Percentiles rank a stretch among this genome's conserved stretches.
Conservation (phyloP, 2,329 filamentous ascomycete genomes). For the Mycogone perniciosa region DNA sequence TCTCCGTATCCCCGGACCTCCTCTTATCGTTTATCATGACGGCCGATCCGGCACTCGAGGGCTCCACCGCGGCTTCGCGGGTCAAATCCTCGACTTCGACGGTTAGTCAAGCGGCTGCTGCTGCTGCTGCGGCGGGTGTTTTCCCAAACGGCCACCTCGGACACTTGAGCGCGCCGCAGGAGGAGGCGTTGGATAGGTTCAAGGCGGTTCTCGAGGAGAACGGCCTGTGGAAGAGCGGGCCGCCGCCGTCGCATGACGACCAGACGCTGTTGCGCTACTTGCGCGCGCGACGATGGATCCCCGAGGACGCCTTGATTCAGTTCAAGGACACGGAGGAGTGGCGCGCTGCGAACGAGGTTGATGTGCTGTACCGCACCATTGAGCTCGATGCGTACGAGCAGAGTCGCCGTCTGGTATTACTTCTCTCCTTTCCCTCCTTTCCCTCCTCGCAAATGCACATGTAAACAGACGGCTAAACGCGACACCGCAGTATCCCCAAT, state of each 20-base stretch:
- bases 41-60: constrained; percentile 17
- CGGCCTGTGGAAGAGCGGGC: constrained; percentile 54
- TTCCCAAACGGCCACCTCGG: constrained; percentile 77
- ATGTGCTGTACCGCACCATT: constrained; percentile 78
- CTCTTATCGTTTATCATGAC: constrained; percentile 17
- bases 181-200: constrained; percentile 62
- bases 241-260: constrained; percentile 62
- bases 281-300: constrained; percentile 74
- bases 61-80: constrained; percentile 21
- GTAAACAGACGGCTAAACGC: neutral
- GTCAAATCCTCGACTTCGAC: constrained; percentile 26
- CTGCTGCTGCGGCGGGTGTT: constrained; percentile 22
- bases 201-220: constrained; percentile 61
- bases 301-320: constrained; percentile 71
- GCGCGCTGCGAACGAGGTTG: constrained; percentile 72
- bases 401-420: constrained; percentile 62
- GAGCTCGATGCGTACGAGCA: constrained; percentile 79
- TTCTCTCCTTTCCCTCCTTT: neutral
- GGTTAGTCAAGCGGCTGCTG: constrained; percentile 25
- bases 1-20: no score
- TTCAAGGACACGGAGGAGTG: constrained; percentile 87
- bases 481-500: constrained; percentile 72
- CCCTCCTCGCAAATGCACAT: neutral
- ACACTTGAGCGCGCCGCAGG: constrained; percentile 65
- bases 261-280: constrained; percentile 74